Conservation (phyloP, 1,284 basidiomycete species). For the Boletellus deceptivus region DNA sequence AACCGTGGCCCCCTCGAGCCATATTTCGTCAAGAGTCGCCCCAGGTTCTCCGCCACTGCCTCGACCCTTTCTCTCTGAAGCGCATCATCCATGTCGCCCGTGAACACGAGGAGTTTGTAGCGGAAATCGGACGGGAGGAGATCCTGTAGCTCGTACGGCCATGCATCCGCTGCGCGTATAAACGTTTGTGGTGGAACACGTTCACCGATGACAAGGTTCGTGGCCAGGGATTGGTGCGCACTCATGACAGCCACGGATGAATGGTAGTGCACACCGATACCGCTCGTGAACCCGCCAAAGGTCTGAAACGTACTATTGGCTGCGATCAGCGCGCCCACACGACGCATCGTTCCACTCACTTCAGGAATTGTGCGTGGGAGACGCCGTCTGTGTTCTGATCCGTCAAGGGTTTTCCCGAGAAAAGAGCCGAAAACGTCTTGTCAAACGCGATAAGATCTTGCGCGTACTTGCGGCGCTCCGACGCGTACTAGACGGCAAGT, state of each 20-base stretch:
- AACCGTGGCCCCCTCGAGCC: constrained; percentile 36
- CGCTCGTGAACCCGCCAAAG: constrained; percentile 59
- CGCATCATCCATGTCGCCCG: constrained; percentile 49
- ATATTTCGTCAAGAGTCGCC: constrained; percentile 37
- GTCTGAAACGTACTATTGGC: constrained; percentile 50
- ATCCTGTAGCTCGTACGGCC: constrained; percentile 67
- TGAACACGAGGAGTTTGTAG: constrained; percentile 74
- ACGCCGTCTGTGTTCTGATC: constrained; percentile 36
- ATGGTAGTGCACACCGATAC: constrained; percentile 62
- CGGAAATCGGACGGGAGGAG: constrained; percentile 65
- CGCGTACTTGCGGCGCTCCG: constrained; percentile 46
- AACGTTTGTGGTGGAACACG: constrained; percentile 62
- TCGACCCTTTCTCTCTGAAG: constrained; percentile 42
- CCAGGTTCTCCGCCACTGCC: constrained; percentile 45
- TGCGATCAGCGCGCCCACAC: constrained; percentile 40
- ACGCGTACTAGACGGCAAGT: constrained; percentile 35
- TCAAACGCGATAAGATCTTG: constrained; percentile 54
- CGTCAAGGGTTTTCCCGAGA: constrained; percentile 43
- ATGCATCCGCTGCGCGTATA: constrained; percentile 60
- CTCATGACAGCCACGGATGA: constrained; percentile 48
- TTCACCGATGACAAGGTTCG: constrained; percentile 54
- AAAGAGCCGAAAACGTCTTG: constrained; percentile 45
- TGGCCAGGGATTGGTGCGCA: constrained; percentile 44
- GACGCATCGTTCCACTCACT: constrained; percentile 41
- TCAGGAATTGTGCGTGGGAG: constrained; percentile 40